Percentiles rank a stretch among this genome's conserved stretches.
Evolutionary conservation across 306 rosid species (phyloP).

Genomic region (Echinosophora koreensis): DNA sequence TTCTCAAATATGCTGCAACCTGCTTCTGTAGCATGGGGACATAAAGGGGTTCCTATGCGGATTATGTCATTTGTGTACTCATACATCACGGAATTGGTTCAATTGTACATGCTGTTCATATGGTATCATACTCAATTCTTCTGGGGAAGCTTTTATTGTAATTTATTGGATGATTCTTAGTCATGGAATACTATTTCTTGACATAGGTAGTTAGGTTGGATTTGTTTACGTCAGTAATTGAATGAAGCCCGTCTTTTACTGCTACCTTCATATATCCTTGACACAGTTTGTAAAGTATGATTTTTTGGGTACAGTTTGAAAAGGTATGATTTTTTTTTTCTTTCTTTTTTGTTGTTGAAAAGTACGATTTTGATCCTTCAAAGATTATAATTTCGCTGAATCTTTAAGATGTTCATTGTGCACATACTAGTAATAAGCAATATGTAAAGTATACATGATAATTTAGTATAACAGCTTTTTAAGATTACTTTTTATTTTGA

Average conservation of each 20-base stretch:
- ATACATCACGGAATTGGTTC: conserved; percentile 35
- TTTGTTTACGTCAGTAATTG: background rate
- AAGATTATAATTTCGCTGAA: background rate
- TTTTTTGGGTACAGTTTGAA: background rate
- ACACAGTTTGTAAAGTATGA: background rate
- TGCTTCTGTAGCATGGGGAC: background rate
- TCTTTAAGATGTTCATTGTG: background rate
- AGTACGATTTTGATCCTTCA: background rate
- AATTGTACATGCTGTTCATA: conserved; percentile 47
- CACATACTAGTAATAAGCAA: background rate
- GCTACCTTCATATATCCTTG: background rate
- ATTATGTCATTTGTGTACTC: conserved; percentile 28
- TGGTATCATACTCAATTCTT: conserved; percentile 37
- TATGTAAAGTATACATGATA: too few relatives aligned
- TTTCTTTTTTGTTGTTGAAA: background rate
- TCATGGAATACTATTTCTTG: background rate
- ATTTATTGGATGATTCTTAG: conserved; percentile 21
- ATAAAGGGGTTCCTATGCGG: background rate
- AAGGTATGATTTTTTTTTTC: too few relatives aligned
- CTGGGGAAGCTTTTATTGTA: background rate
- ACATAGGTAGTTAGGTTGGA: background rate
- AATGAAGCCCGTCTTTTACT: background rate
- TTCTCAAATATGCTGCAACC: conserved; percentile 27
- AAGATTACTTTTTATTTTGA: background rate
- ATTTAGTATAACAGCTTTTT: background rate